Base-by-base conservation (phyloP, 495 filamentous ascomycete genomes). In the Lichina pygmaea region DNA sequence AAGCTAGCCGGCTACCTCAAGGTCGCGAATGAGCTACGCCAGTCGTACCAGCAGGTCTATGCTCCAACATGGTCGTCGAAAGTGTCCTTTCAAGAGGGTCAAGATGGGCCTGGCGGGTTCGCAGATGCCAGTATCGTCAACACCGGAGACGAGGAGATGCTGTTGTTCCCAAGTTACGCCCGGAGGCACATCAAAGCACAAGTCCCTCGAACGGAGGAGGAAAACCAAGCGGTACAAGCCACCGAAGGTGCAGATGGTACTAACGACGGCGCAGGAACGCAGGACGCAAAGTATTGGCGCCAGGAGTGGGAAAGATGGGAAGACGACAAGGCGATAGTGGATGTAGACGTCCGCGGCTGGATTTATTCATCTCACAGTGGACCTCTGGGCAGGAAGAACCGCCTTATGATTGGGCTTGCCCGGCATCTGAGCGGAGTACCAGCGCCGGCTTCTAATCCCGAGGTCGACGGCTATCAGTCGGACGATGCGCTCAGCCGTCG, bases 321-420 rank as follows among this genome's bases (percentile, higher is more conserved):
- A 55, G 73, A 81, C 40, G 77, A 81, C 46, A 77, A 78, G 54
- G 79, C 83, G 10, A 62, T 93, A 12, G 81, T 93, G 4, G 84
- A 91, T 57, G 83, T 94, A 3, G 86, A 99, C 58, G 79, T 95
- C 12, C 70, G 86, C 45, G 89, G 89, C 16, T 99, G 91, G 89
- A 68, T 94, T 41, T 93, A 86, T 54, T 66, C 74, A 47, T 89
- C 89, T 13, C 78, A 82, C 51, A 69, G 67, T 53, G 83, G 83
- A 0, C 84, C 80, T n/a, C 75, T 93, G 73, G 83, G 70, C 34
- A 66, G 86, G 43, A 82, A 85, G 58, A 86, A 93, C 50, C 72
- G 89, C 24, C 61, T 94, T 49, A 62, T 92, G 52, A 68, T 95
- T 46, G 81, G 84, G 3, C 60, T 93, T 2, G 84, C 86, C 9